Evolutionary conservation across 352 stramenopile species (phyloP).

Genomic region (Phytopythium boreale): DNA sequence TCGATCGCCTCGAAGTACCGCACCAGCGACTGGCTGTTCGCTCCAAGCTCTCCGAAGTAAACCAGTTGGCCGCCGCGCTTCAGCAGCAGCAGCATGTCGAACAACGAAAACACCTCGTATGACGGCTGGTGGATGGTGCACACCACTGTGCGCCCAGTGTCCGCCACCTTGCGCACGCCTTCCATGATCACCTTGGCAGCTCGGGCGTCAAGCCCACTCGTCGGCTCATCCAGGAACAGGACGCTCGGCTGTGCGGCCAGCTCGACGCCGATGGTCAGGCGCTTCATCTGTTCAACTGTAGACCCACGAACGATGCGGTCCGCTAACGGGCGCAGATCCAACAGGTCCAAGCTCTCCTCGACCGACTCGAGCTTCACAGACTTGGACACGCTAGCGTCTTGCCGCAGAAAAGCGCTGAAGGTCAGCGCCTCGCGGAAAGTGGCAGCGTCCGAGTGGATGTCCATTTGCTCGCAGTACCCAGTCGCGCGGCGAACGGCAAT

Average conservation of each 20-base stretch:
- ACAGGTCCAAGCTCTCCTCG: constrained; percentile 3
- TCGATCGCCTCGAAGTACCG: constrained; percentile 7
- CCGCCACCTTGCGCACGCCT: constrained; percentile 48
- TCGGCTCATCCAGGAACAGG: constrained; percentile 66
- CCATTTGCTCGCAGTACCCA: constrained; percentile 64
- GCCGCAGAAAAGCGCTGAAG: constrained; percentile 79
- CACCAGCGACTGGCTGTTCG: constrained; percentile 3
- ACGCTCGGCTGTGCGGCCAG: constrained; percentile 4
- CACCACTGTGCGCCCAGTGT: constrained; percentile 71
- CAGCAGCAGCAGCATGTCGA: constrained; percentile 79
- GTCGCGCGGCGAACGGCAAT: background rate
- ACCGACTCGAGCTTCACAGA: constrained; percentile 1
- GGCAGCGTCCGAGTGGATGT: constrained; percentile 75
- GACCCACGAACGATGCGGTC: constrained; percentile 1
- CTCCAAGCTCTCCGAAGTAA: constrained; percentile 3
- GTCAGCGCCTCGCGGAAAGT: constrained; percentile 86
- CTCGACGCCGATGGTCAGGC: constrained; percentile 5
- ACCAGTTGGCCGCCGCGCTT: constrained; percentile 19
- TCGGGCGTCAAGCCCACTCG: constrained; percentile 73
- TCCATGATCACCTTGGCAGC: constrained; percentile 74
- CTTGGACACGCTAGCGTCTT: background rate
- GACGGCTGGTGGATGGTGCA: constrained; percentile 26
- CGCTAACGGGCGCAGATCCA: constrained; percentile 1
- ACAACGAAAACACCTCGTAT: constrained; percentile 41
- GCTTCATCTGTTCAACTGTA: constrained; percentile 6